phyloP scores from a whole-genome alignment of 2,329 filamentous ascomycete genomes.

The Blastomyces emzantsi region DNA sequence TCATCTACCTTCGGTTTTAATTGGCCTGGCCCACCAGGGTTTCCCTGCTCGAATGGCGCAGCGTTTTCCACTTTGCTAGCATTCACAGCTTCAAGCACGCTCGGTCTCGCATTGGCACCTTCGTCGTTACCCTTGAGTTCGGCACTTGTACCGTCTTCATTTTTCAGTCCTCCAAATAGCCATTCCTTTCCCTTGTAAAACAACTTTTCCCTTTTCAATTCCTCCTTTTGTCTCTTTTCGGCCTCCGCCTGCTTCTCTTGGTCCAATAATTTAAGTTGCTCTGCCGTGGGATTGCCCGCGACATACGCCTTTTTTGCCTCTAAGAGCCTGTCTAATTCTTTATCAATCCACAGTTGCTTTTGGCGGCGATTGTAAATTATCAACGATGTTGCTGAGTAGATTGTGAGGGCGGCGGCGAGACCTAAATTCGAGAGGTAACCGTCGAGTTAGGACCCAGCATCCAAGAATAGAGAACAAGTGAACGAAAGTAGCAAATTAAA shows the following conservation, averaged over 20 bases:
- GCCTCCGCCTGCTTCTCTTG: conserved; percentile 39
- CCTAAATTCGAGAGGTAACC: conserved; percentile 33
- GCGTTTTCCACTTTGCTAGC: conserved; percentile 26
- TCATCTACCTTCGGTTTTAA: background rate
- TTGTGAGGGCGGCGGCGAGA: conserved; percentile 51
- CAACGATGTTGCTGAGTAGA: conserved; percentile 58
- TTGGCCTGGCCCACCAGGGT: background rate
- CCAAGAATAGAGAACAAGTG: background rate
- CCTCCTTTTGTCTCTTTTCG: conserved; percentile 31
- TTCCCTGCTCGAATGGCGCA: conserved; percentile 10
- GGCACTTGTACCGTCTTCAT: conserved; percentile 22
- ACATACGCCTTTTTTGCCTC: conserved; percentile 36
- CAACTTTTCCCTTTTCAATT: conserved; percentile 31
- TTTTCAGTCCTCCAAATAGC: conserved; percentile 33
- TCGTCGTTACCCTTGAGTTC: conserved; percentile 11
- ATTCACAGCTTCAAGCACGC: conserved; percentile 29
- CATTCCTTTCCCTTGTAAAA: conserved; percentile 33
- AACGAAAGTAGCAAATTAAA: background rate
- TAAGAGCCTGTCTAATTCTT: conserved; percentile 35
- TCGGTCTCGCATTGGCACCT: conserved; percentile 19
- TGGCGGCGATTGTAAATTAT: conserved; percentile 59
- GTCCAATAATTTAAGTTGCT: conserved; percentile 37
- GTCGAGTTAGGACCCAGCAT: conserved; percentile 6
- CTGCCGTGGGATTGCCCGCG: conserved; percentile 31
- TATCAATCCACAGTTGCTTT: conserved; percentile 52